These are phyloP conservation scores for Teratosphaeria zuluensis DNA, from an alignment of 2,329 filamentous ascomycete species.

Conservation along the genomic window DNA sequence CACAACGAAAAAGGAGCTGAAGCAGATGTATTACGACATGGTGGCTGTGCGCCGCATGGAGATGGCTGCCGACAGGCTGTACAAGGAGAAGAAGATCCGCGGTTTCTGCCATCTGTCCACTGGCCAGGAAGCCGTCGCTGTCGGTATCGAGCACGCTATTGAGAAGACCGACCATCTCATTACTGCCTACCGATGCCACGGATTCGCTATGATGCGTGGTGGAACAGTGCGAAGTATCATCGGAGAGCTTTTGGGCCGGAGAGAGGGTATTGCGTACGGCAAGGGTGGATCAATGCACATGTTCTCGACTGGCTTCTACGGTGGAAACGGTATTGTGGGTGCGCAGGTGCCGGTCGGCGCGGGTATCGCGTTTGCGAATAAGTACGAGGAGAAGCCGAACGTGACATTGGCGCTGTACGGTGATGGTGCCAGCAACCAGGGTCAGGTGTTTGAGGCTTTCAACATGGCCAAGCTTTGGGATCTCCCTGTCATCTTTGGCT, in stretches of 20 bases:
- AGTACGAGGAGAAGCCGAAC: constrained; percentile 82
- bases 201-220: constrained; percentile 94
- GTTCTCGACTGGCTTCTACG: constrained; percentile 97
- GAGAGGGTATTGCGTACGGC: constrained; percentile 94
- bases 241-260: constrained; percentile 86
- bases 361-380: constrained; percentile 91
- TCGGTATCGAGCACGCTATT: constrained; percentile 94
- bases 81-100: constrained; percentile 99
- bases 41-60: constrained; percentile 94
- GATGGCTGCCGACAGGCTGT: constrained; percentile 96
- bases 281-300: constrained; percentile 99
- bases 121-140: constrained; percentile 93
- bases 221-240: constrained; percentile 86
- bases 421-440: constrained; percentile 97
- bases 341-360: constrained; percentile 96
- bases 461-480: constrained; percentile 99
- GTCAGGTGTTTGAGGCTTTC: constrained; percentile 98
- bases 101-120: constrained; percentile 99
- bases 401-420: constrained; percentile 86
- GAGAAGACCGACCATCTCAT: constrained; percentile 88
- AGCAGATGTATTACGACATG: constrained; percentile 99
- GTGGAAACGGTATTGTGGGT: constrained; percentile 97
- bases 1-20: constrained; percentile 94
- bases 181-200: constrained; percentile 98
- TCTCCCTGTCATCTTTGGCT: constrained; percentile 88